A percentile compares a stretch with the other conserved stretches of the same genome.
Conservation (phyloP, 2,329 filamentous ascomycete species). For the Pseudogymnoascus sp. region DNA sequence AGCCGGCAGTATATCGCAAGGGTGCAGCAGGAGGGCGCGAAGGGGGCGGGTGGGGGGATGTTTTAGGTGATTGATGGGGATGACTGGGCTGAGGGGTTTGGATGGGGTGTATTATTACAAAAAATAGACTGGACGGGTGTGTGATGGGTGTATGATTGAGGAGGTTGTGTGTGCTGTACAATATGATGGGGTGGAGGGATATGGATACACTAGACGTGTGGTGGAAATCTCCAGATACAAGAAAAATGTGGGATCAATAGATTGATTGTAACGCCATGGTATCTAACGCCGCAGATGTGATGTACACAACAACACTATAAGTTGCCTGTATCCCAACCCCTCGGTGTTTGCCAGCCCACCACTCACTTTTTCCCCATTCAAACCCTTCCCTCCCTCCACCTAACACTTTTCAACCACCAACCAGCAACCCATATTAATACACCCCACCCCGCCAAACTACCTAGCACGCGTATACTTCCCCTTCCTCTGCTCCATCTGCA, state of each 20-base stretch:
- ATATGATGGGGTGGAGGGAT: background rate
- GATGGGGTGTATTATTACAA: background rate
- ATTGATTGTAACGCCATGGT: conserved; percentile 3
- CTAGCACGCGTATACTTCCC: conserved; percentile 48
- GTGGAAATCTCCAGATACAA: background rate
- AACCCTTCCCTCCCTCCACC: background rate
- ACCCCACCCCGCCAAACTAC: conserved; percentile 11
- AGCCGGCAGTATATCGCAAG: conserved; percentile 55
- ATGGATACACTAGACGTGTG: background rate
- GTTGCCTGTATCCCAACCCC: background rate
- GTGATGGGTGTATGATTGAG: background rate
- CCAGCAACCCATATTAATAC: background rate
- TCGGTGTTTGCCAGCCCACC: background rate
- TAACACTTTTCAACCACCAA: background rate
- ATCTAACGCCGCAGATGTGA: background rate
- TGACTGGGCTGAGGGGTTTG: background rate
- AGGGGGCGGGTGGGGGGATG: conserved; percentile 15
- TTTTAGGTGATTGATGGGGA: background rate
- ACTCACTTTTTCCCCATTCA: background rate
- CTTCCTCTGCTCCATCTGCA: conserved; percentile 65
- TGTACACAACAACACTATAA: background rate
- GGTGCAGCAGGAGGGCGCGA: conserved; percentile 24
- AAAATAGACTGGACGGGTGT: background rate
- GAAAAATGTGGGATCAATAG: background rate
- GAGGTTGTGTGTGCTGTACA: background rate